Percentiles rank a stretch among this genome's conserved stretches.
These are phyloP conservation scores for Nigrospora sphaerica DNA, from an alignment of 2,329 filamentous ascomycete genomes.

Conservation along the genomic window DNA sequence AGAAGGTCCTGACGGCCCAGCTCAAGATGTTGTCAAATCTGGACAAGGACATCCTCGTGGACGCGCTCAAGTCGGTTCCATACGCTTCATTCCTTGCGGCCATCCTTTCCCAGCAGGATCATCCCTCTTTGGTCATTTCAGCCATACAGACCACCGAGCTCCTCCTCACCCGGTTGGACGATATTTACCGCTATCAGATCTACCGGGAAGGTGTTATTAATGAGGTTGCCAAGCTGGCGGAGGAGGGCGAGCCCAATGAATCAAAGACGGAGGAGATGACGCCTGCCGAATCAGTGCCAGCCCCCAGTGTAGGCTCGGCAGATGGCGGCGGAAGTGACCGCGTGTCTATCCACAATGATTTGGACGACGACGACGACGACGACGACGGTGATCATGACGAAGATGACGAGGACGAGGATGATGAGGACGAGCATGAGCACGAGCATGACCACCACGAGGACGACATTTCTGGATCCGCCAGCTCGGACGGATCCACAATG, in stretches of 20 bases:
- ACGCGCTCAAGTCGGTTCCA: slow-evolving; percentile 78
- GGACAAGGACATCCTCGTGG: slow-evolving; percentile 76
- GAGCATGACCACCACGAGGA: slow-evolving; percentile 40
- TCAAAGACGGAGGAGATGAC: slow-evolving; percentile 20
- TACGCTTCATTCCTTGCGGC: slow-evolving; percentile 95
- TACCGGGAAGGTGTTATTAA: slow-evolving; percentile 93
- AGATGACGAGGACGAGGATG: slow-evolving; percentile 37
- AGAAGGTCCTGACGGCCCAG: slow-evolving; percentile 93
- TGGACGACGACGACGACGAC: slow-evolving; percentile 45
- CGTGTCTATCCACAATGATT: slow-evolving; percentile 33
- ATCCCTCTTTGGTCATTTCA: slow-evolving; percentile 76
- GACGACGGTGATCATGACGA: slow-evolving; percentile 45
- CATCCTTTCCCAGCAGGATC: slow-evolving; percentile 92
- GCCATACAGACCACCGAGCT: slow-evolving; percentile 87
- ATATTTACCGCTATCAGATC: slow-evolving; percentile 91
- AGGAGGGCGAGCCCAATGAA: slow-evolving; percentile 33
- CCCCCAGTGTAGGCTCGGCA: slow-evolving; percentile 20
- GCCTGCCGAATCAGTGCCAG: slow-evolving; percentile 15
- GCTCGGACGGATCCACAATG: slow-evolving; percentile 60
- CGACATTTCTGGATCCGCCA: slow-evolving; percentile 60
- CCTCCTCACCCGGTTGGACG: slow-evolving; percentile 73
- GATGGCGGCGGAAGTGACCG: slow-evolving; percentile 28
- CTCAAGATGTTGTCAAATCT: slow-evolving; percentile 96
- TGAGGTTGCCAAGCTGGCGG: slow-evolving; percentile 74
- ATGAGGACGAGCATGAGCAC: slow-evolving; percentile 43